Evolutionary conservation across 371 early-diverging fungal genomes (phyloP), one percentile per base, ranked within the genome.

Genomic region (Haplosporangium sp.): DNA sequence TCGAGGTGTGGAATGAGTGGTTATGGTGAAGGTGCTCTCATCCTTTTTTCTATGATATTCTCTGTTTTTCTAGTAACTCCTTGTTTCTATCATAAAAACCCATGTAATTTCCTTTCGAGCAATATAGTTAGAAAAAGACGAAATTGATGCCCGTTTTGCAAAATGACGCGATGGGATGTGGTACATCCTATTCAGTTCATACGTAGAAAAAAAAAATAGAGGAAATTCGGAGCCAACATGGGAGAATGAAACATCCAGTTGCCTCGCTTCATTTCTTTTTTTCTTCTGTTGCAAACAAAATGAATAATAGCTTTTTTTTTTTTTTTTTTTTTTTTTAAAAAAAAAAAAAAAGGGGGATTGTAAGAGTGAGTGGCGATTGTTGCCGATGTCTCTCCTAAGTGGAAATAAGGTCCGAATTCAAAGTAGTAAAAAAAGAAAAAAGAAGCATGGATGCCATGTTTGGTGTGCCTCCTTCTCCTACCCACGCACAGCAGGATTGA

Each of bases 331-430:
- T 20, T 27, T 20, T 27, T 27, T 17, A 52, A 8, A 52, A 52
- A 58, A 27, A 27, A 10, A 17, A 52, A 17, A 11, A 55, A 20
- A 20, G 17, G 55, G 34, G 11, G 34, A 55, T 55, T 9, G 13
- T 55, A 13, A 9, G 27, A 55, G 27, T 55, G 27, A 52, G 52
- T 52, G 55, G 55, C 20, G 27, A 55, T 55, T 19, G 27, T 15
- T 34, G 55, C 34, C 34, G 34, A 34, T 55, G 55, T 55, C 55
- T 55, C 55, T 55, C 55, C 55, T 55, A 55, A 48, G 55, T 9
- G 6, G 55, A 55, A 53, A 27, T 27, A 4, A 27, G 1, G 27
- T 55, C 55, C 55, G 55, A 55, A 20, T 55, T 3, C 19, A 15
- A 50, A 19, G 5, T 50, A 15, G 13, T 15, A 9, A 15, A 15